phyloP scores from a whole-genome alignment of 2,329 filamentous ascomycete genomes.

The Teratosphaeria gauchensis region DNA sequence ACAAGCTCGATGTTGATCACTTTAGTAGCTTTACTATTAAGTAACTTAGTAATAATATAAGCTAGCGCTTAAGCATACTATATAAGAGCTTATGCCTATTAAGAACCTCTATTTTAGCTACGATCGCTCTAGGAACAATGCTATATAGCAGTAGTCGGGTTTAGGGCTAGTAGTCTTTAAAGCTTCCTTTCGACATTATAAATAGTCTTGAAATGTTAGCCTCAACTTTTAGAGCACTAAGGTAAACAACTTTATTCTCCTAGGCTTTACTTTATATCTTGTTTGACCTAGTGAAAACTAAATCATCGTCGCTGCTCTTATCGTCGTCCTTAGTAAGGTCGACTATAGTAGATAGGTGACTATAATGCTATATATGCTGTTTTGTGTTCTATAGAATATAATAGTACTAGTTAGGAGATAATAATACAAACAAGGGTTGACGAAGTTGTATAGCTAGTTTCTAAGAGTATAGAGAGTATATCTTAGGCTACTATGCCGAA shows the following conservation, averaged over 20 bases:
- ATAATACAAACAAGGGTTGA: neutral
- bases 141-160: slow-evolving; percentile 63
- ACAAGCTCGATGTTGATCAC: no score
- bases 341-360: slow-evolving; percentile 13
- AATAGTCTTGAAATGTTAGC: slow-evolving; percentile 17
- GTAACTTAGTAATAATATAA: no score
- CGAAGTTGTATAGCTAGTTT: no score
- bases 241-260: slow-evolving; percentile 17
- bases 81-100: no score
- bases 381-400: neutral
- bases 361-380: neutral
- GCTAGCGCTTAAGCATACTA: no score
- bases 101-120: no score
- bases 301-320: slow-evolving; percentile 14
- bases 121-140: no score
- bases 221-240: slow-evolving; percentile 14
- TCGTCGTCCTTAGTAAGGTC: slow-evolving; percentile 45
- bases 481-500: neutral
- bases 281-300: neutral
- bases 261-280: slow-evolving; percentile 1
- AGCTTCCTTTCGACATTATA: slow-evolving; percentile 2
- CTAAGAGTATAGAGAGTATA: neutral
- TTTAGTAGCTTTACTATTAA: no score
- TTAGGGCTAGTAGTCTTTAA: slow-evolving; percentile 47
- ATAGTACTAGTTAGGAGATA: neutral